Evolutionary conservation across 192 early-diverging fungal species (phyloP), one percentile per base, ranked within the genome.

Genomic region (Coemansia sp.): DNA sequence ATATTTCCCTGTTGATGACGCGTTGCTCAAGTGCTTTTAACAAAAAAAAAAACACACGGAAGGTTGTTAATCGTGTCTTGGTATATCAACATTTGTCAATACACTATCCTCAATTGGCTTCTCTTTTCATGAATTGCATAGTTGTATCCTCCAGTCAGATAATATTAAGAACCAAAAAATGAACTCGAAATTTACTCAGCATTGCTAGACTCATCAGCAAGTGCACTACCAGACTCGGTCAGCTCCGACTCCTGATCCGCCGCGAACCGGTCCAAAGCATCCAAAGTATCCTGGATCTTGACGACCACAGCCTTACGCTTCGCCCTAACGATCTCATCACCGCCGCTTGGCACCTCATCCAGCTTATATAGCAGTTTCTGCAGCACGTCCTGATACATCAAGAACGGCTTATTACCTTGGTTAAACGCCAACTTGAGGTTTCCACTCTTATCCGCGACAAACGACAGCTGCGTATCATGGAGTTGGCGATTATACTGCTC

Each of bases 391-490:
- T 81, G 74, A 41, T 81, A 81, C 50, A 66, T 71, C 50, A 73
- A 71, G 61, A 81, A 81, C 9, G 62, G 60, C 12, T 58, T 46
- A 62, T 81, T 81, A 14, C 36, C 58, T 19, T 68, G 23, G 64
- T 81, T 73, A 36, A 76, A 75, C 0, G 78, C 78, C 44, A 81
- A 64, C 17, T 57, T 69, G 50, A 81, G 62, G 14, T 70, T 48
- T 10, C 78, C 78, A n/a, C 66, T 55, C 60, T 73, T 76, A 64
- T 81, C 78, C 0, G 78, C 73, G 0, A 81, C 70, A 73, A 81
- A 81, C 25, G 78, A 75, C 51, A 81, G 50, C 64, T 81, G 78
- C 9, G 74, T 76, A 58, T 81, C 74, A 27, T 42, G 67, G 11
- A 81, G 51, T 38, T 70, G 74, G 31, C 38, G 51, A 64, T 72